These are phyloP conservation scores for Alnus glutinosa DNA, from an alignment of 306 rosid species.

Conservation along the genomic window DNA sequence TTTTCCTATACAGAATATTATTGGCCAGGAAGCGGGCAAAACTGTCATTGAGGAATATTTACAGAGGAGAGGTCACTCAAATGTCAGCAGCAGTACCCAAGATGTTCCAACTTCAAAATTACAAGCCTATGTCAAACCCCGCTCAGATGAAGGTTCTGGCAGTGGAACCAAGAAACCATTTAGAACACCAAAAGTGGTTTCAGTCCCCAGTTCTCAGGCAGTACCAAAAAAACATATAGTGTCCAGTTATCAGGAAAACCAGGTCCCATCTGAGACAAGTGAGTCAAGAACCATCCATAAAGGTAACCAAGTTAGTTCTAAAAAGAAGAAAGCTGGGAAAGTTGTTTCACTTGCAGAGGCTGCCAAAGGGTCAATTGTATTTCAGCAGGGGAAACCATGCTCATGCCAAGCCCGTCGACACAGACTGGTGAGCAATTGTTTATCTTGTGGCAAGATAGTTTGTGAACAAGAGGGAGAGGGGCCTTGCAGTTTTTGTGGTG, in stretches of 20 bases:
- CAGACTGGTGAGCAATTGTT: constrained; percentile 72
- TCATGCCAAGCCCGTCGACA: constrained; percentile 87
- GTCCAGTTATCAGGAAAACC: constrained; percentile 41
- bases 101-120: constrained; percentile 49
- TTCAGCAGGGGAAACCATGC: constrained; percentile 92
- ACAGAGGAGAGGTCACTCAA: constrained; percentile 53
- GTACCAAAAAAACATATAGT: constrained; percentile 42
- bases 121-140: constrained; percentile 89
- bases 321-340: constrained; percentile 83
- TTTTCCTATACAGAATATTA: constrained; percentile 64
- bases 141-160: constrained; percentile 51
- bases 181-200: constrained; percentile 48
- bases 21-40: constrained; percentile 80
- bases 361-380: constrained; percentile 85
- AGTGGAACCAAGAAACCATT: constrained; percentile 59
- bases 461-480: constrained; percentile 99
- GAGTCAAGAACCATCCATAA: constrained; percentile 46
- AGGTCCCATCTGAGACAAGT: constrained; percentile 31
- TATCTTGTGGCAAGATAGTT: constrained; percentile 93
- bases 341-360: constrained; percentile 84
- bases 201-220: constrained; percentile 33
- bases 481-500: constrained; percentile 86
- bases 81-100: constrained; percentile 35
- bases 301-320: constrained; percentile 66
- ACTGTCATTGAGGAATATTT: constrained; percentile 81